Evolutionary conservation across 768 basidiomycete genomes (phyloP), one percentile per base, ranked within the genome.

Genomic region (Tricholoma furcatifolium): DNA sequence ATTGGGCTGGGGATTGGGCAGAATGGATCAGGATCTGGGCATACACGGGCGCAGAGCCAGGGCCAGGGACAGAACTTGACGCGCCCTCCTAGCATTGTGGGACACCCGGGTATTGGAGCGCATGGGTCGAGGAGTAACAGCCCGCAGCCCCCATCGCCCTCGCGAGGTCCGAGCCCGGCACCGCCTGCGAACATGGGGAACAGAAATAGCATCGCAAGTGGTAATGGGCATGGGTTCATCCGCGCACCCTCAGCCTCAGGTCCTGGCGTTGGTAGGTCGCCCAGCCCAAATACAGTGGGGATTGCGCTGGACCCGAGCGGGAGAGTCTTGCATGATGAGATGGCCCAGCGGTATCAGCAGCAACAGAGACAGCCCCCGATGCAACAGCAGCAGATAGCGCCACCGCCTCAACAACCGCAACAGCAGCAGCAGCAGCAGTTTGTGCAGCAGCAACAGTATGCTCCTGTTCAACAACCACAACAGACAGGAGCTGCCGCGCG

Each of bases 51-150:
- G 27, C 51, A 61, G 6, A 41, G 57, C 21, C 59, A 67, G 49
- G 63, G 68, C 54, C 74, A 68, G 15, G 75, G 71, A 15, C 76
- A 74, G 50, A 75, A 66, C 45, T 67, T 79, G 20, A 71, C 72
- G 0, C 73, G 84, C 9, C 82, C 87, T 1, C 65, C 76, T 34
- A 87, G 83, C 59, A 73, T 80, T 55, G 72, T 78, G 39, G 92
- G 88, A 0, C 90, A 87, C 63, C 82, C 84, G 0, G 94, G 93
- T 1, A 84, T 97, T 52, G 94, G 93, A 12, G 85, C 89, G 15
- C 86, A 84, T 65, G 86, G 60, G 30, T 78, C 82, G 11, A 63
- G 83, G 38, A 85, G 79, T 54, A 79, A 80, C 18, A 87, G 85
- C 60, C 83, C 85, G 6, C 78, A 82, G 44, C 83, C 87, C 10